A percentile compares a stretch with the other conserved stretches of the same genome.
Evolutionary conservation across 2,329 filamentous ascomycete genomes (phyloP).

Genomic region (Cladophialophora yegresii): DNA sequence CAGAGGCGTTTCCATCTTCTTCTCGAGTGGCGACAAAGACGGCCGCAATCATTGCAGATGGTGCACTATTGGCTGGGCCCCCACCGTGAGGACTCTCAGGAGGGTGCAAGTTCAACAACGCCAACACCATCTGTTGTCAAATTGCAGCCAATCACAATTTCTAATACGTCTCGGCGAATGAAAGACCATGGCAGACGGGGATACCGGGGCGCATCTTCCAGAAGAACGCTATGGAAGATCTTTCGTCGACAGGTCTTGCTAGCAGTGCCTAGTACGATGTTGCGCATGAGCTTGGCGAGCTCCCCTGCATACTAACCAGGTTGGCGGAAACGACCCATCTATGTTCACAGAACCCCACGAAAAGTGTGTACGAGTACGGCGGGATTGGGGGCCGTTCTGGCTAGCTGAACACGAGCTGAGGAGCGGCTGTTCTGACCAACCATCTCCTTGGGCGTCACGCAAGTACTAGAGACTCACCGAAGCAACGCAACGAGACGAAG

Average conservation of each 20-base stretch:
- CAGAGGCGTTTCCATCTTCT: not conserved
- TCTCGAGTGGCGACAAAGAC: not conserved
- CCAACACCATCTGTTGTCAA: not conserved
- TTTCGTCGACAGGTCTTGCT: not conserved
- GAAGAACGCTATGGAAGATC: not conserved
- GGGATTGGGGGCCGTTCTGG: conserved; percentile 10
- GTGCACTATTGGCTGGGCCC: not conserved
- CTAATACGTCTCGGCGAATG: not conserved
- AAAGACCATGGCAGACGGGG: not conserved
- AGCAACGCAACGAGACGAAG: not conserved
- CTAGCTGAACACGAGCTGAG: conserved; percentile 8
- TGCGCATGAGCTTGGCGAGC: conserved; percentile 1
- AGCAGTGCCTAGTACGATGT: conserved; percentile 6
- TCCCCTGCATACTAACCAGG: not conserved
- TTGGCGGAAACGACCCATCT: not conserved
- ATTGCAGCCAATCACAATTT: not conserved
- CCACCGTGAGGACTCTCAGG: not conserved
- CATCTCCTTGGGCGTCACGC: not conserved
- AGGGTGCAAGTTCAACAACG: not conserved
- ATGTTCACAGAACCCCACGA: not conserved
- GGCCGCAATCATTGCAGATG: not conserved
- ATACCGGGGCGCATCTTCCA: not conserved
- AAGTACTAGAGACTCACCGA: not conserved
- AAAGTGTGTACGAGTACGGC: not conserved
- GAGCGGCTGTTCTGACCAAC: conserved; percentile 10